Conservation (phyloP, 306 rosid species). For the Cicer arietinum region DNA sequence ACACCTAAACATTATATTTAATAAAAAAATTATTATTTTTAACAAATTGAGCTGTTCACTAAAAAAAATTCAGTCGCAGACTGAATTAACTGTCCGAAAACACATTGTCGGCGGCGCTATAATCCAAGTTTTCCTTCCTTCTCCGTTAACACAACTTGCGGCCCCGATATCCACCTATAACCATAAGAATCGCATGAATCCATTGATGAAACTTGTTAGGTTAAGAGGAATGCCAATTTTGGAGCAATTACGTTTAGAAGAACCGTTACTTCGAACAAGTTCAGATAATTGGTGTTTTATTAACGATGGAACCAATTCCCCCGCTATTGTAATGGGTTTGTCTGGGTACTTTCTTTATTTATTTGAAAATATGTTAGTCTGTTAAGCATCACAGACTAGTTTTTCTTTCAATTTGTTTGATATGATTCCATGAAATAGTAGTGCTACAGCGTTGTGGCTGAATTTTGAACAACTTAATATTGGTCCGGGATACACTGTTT, state of each 20-base stretch:
- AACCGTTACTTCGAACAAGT: constrained; percentile 77
- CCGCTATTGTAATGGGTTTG: constrained; percentile 82
- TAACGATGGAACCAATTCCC: constrained; percentile 72
- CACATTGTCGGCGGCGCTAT: background rate
- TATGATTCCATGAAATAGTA: background rate
- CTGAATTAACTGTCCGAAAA: no score
- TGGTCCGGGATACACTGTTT: no score
- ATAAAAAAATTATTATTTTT: no score
- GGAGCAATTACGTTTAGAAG: constrained; percentile 86
- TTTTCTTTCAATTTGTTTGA: constrained; percentile 2
- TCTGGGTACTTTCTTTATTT: constrained; percentile 69
- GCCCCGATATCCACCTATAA: no score
- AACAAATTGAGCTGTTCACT: no score
- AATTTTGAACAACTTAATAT: no score
- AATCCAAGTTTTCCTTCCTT: background rate
- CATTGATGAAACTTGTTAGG: constrained; percentile 67
- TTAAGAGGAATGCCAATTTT: constrained; percentile 75
- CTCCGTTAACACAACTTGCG: no score
- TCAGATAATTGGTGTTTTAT: constrained; percentile 90
- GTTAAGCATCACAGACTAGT: background rate
- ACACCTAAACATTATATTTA: no score
- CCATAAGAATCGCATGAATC: background rate
- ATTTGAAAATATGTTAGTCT: background rate
- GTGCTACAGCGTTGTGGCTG: no score
- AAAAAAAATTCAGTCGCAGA: no score